A percentile compares a stretch with the other conserved stretches of the same genome.
Evolutionary conservation across 176 grass and related monocot species (phyloP).

Genomic region (Phyllostachys edulis): DNA sequence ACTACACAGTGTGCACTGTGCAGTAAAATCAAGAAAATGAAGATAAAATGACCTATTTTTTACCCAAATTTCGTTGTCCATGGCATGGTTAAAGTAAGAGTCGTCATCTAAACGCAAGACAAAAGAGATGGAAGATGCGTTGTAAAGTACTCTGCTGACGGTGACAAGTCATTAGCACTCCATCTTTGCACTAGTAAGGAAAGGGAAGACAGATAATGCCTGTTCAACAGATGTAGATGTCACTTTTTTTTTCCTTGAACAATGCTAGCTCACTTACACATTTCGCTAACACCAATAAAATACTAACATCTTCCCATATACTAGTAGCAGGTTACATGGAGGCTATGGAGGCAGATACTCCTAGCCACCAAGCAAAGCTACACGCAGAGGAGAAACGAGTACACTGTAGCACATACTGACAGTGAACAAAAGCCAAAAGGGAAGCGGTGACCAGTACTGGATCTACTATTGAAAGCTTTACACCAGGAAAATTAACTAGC

Average conservation of each 20-base stretch:
- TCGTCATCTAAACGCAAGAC: slow-evolving; percentile 23
- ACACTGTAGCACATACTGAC: background rate
- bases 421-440: background rate
- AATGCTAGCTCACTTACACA: background rate
- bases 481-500: background rate
- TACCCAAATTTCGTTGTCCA: background rate
- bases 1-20: background rate
- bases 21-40: background rate
- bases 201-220: background rate
- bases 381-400: background rate
- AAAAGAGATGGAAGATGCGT: background rate
- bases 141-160: background rate
- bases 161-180: background rate
- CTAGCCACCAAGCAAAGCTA: background rate
- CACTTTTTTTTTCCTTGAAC: background rate
- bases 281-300: background rate
- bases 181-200: background rate
- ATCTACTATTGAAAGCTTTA: background rate
- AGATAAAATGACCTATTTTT: background rate
- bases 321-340: background rate
- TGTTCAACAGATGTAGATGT: background rate
- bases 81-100: background rate
- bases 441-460: background rate
- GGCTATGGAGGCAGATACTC: no score
- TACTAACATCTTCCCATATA: background rate